Evolutionary conservation across 441 rosid genomes (phyloP).

Genomic region (Metrosideros polymorpha): DNA sequence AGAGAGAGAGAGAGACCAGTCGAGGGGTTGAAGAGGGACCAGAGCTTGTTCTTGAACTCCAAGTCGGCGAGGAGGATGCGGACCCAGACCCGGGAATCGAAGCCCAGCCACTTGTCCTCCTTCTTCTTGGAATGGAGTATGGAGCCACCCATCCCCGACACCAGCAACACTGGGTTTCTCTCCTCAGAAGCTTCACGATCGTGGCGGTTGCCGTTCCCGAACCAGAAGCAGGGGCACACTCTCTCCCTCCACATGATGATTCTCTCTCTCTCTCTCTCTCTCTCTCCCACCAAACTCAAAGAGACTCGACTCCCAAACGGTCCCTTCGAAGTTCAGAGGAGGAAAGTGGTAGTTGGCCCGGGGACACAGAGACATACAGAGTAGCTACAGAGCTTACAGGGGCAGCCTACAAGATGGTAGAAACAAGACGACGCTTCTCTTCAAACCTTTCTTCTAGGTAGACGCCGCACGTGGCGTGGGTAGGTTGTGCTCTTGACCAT

Average conservation of each 20-base stretch:
- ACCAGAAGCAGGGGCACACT: slow-evolving; percentile 40
- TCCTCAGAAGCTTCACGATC: slow-evolving; percentile 15
- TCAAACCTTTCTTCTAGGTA: background rate
- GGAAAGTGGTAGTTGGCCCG: background rate
- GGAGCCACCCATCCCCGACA: slow-evolving; percentile 81
- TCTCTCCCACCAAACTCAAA: background rate
- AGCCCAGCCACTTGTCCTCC: slow-evolving; percentile 15
- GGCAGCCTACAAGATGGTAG: background rate
- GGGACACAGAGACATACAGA: background rate
- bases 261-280: background rate
- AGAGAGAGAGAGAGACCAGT: slow-evolving; percentile 36
- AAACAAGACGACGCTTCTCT: background rate
- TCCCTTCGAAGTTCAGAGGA: background rate
- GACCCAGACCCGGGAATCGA: slow-evolving; percentile 71
- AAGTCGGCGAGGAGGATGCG: slow-evolving; percentile 69
- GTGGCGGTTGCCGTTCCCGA: slow-evolving; percentile 18
- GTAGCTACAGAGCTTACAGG: background rate
- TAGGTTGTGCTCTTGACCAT: background rate
- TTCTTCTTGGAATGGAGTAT: slow-evolving; percentile 63
- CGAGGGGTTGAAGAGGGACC: slow-evolving; percentile 73
- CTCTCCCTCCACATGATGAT: slow-evolving; percentile 9
- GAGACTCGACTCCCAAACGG: background rate
- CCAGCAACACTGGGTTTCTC: slow-evolving; percentile 55
- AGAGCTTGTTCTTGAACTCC: slow-evolving; percentile 63
- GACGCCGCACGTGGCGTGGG: background rate